Percentiles rank a stretch among this genome's conserved stretches.
Conservation (phyloP, 2,329 filamentous ascomycete species). For the Trichothecium sympodiale region DNA sequence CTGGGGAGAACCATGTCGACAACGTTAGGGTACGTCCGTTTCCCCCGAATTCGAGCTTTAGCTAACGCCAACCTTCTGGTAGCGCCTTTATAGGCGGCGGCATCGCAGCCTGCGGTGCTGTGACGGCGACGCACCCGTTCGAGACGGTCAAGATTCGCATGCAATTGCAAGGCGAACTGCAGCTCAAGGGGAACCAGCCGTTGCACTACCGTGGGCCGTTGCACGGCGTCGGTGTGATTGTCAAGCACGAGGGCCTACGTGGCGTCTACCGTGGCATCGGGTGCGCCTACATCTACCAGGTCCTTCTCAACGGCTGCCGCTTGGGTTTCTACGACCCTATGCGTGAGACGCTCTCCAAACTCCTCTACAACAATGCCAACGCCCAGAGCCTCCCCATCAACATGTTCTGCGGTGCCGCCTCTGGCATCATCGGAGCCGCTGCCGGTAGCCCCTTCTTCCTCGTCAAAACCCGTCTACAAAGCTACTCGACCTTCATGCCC, state of each 20-base stretch:
- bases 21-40: constrained; percentile 28
- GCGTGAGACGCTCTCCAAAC: constrained; percentile 56
- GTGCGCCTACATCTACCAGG: constrained; percentile 91
- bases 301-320: constrained; percentile 91
- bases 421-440: constrained; percentile 84
- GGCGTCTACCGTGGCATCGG: constrained; percentile 85
- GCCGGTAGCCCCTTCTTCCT: constrained; percentile 95
- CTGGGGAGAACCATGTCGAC: constrained; percentile 37
- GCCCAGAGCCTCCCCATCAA: constrained; percentile 83
- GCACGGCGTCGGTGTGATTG: constrained; percentile 82
- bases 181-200: constrained; percentile 72
- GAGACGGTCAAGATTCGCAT: constrained; percentile 98
- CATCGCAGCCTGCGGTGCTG: constrained; percentile 91
- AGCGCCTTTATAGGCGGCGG: constrained; percentile 92
- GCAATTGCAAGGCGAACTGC: constrained; percentile 92
- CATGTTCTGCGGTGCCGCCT: constrained; percentile 82
- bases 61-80: constrained; percentile 10
- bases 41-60: not conserved
- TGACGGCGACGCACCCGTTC: constrained; percentile 95
- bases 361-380: constrained; percentile 61
- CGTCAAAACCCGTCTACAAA: constrained; percentile 92
- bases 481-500: constrained; percentile 81
- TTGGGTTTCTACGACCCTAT: constrained; percentile 97
- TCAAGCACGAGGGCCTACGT: constrained; percentile 76
- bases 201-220: constrained; percentile 85